Conservation (phyloP, 805 yeast genomes). For the Starmerella stellata region DNA sequence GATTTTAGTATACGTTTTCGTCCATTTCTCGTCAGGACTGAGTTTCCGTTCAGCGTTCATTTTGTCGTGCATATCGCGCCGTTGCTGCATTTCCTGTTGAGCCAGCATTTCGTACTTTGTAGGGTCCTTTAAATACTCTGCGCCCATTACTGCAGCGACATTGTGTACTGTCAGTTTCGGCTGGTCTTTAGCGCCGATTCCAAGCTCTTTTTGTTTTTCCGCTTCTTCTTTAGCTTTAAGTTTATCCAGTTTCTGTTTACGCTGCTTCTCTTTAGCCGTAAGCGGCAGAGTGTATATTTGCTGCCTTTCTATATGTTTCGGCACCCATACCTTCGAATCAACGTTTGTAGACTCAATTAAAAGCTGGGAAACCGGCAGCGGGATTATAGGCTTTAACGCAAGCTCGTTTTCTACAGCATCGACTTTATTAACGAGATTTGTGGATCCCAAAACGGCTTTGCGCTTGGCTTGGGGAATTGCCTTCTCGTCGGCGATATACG, state of each 20-base stretch:
- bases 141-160: constrained; percentile 68
- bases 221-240: constrained; percentile 38
- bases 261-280: constrained; percentile 49
- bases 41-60: constrained; percentile 46
- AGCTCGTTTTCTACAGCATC: constrained; percentile 19
- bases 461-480: constrained; percentile 45
- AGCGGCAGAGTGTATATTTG: too few species aligned
- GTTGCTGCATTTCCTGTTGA: constrained; percentile 42
- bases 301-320: too few species aligned
- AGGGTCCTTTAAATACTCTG: constrained; percentile 75
- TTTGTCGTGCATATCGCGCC: constrained; percentile 40
- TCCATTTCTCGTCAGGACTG: constrained; percentile 36
- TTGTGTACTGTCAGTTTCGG: constrained; percentile 76
- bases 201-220: constrained; percentile 43
- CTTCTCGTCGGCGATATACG: constrained; percentile 29
- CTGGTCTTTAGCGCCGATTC: constrained; percentile 50
- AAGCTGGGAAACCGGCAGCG: constrained; percentile 15
- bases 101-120: constrained; percentile 67
- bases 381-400: constrained; percentile 17
- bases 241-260: constrained; percentile 15
- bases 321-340: background rate
- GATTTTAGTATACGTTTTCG: constrained; percentile 31
- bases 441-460: constrained; percentile 35
- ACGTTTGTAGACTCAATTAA: background rate
- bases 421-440: constrained; percentile 24